A percentile compares a stretch with the other conserved stretches of the same genome.
Evolutionary conservation across 2,329 filamentous ascomycete species (phyloP).

Genomic region (Exserohilum turcica): DNA sequence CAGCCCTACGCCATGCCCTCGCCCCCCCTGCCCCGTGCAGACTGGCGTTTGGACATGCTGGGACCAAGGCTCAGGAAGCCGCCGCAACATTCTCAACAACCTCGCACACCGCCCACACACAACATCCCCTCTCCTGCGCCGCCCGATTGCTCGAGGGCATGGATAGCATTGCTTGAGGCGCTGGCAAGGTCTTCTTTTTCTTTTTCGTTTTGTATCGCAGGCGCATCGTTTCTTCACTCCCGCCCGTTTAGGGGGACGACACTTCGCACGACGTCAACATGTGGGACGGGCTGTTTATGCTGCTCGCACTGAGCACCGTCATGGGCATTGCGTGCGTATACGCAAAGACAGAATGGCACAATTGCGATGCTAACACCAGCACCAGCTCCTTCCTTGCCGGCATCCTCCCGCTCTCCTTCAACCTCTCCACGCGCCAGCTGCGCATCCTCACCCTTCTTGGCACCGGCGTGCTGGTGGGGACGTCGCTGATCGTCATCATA

Average conservation of each 20-base stretch:
- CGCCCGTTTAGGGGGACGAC: constrained; percentile 12
- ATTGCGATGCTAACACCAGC: constrained; percentile 25
- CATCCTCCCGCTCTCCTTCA: constrained; percentile 85
- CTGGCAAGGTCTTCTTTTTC: constrained; percentile 12
- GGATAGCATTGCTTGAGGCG: constrained; percentile 22
- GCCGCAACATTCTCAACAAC: constrained; percentile 13
- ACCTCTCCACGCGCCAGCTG: constrained; percentile 82
- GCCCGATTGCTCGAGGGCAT: constrained; percentile 18
- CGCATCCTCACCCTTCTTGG: constrained; percentile 90
- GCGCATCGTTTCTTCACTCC: constrained; percentile 20
- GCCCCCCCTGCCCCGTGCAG: constrained; percentile 17
- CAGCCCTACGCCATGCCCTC: constrained; percentile 29
- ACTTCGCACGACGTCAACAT: constrained; percentile 40
- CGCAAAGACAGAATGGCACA: background rate
- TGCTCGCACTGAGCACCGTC: constrained; percentile 67
- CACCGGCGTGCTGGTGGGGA: constrained; percentile 91
- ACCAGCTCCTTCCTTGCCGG: constrained; percentile 94
- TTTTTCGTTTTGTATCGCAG: constrained; percentile 12
- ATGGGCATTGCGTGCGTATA: constrained; percentile 66
- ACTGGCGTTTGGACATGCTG: constrained; percentile 1
- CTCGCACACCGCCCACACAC: constrained; percentile 4
- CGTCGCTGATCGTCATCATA: constrained; percentile 94
- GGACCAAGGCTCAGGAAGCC: constrained; percentile 16
- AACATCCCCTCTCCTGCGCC: constrained; percentile 4
- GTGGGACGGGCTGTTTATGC: constrained; percentile 68